Evolutionary conservation across 495 filamentous ascomycete species (phyloP).

Genomic region (Bacidia rubella): DNA sequence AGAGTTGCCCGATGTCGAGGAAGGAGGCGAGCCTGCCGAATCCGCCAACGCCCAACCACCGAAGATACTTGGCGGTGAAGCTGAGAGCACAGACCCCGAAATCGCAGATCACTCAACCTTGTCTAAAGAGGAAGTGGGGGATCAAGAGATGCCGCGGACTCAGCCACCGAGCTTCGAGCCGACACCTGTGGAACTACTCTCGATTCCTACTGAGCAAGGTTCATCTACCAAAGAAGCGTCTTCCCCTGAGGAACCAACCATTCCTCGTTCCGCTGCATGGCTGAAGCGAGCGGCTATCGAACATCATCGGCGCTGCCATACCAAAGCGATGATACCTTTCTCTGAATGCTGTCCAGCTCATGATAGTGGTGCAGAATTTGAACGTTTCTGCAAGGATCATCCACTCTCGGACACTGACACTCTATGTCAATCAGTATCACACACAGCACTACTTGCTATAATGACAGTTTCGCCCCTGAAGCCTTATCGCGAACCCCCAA

Average conservation of each 20-base stretch:
- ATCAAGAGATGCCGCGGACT: not conserved
- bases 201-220: no score
- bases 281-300: not conserved
- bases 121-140: constrained; percentile 3
- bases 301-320: constrained; percentile 4
- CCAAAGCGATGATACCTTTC: not conserved
- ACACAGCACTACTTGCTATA: constrained; percentile 7
- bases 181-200: not conserved
- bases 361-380: not conserved
- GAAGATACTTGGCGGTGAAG: not conserved
- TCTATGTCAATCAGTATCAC: constrained; percentile 5
- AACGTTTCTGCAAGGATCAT: not conserved
- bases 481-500: constrained; percentile 6
- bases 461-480: constrained; percentile 7
- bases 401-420: not conserved
- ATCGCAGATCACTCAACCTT: not conserved
- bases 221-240: no score
- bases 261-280: not conserved
- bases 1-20: not conserved
- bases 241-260: not conserved
- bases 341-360: not conserved
- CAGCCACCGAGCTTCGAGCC: not conserved
- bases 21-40: not conserved
- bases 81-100: not conserved
- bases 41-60: not conserved